Percentiles rank a stretch among this genome's conserved stretches.
Evolutionary conservation across 2,329 filamentous ascomycete species (phyloP).

Genomic region (Diaporthe vexans): DNA sequence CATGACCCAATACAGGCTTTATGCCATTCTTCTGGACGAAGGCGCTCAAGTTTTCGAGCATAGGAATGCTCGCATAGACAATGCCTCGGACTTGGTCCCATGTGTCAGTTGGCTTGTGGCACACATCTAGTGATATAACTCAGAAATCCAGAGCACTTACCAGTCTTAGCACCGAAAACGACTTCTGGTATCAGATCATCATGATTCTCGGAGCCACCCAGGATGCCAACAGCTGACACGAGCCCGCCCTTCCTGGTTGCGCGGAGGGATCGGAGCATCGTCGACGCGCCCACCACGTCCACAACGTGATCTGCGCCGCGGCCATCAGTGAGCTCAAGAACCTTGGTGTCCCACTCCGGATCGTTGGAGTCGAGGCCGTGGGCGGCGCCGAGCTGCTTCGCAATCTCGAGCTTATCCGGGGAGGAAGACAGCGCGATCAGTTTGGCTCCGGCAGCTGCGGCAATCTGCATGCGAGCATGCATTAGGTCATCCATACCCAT

Average conservation of each 20-base stretch:
- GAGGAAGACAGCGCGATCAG: slow-evolving; percentile 23
- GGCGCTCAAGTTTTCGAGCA: slow-evolving; percentile 11
- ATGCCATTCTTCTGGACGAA: slow-evolving; percentile 3
- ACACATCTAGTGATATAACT: not conserved
- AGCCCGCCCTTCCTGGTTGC: slow-evolving; percentile 7
- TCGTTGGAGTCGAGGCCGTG: slow-evolving; percentile 11
- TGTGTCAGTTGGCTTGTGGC: not conserved
- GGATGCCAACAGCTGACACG: not conserved
- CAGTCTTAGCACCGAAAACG: slow-evolving; percentile 9
- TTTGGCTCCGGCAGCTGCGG: not conserved
- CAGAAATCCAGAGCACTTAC: not conserved
- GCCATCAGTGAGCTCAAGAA: slow-evolving; percentile 11
- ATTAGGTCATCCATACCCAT: not conserved
- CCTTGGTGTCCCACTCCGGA: slow-evolving; percentile 18
- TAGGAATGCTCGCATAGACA: slow-evolving; percentile 6
- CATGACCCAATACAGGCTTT: not conserved
- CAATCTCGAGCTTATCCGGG: not conserved
- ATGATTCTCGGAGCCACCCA: slow-evolving; percentile 4
- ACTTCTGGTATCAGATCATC: slow-evolving; percentile 15
- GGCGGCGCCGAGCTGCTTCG: slow-evolving; percentile 11
- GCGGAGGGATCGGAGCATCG: slow-evolving; percentile 9
- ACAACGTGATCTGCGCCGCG: slow-evolving; percentile 16
- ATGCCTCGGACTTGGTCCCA: slow-evolving; percentile 5
- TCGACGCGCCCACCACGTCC: slow-evolving; percentile 15
- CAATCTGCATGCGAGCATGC: not conserved